Conservation (phyloP, 164 flowering plant genomes). For the Houttuynia cordata region DNA sequence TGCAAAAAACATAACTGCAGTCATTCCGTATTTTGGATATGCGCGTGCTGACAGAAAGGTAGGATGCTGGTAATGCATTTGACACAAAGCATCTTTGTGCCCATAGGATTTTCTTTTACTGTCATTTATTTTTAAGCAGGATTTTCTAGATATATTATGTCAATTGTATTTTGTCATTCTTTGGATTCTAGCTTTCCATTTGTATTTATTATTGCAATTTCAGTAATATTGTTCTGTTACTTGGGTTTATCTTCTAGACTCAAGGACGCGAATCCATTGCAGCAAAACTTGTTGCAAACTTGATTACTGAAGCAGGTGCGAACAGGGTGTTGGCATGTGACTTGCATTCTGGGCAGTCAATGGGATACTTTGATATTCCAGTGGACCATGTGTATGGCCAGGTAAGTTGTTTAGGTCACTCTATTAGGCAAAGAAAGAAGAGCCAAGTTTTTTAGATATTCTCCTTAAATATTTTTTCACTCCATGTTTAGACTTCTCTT, state of each 20-base stretch:
- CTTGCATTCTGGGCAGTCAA: constrained; percentile 98
- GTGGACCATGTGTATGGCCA: constrained; percentile 96
- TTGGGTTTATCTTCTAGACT: constrained; percentile 37
- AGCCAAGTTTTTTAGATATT: too few relatives aligned
- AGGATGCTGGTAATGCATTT: not conserved
- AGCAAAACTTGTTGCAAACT: constrained; percentile 93
- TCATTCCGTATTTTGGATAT: constrained; percentile 98
- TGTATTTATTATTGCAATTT: not conserved
- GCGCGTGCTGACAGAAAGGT: constrained; percentile 99
- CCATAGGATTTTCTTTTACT: not conserved
- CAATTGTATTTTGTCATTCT: too few relatives aligned
- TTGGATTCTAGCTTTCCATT: not conserved
- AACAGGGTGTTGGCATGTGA: constrained; percentile 96
- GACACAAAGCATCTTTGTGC: too few relatives aligned
- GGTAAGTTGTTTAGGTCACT: constrained; percentile 24
- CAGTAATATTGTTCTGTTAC: not conserved
- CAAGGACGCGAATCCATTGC: constrained; percentile 99
- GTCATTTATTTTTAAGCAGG: not conserved
- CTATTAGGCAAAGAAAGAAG: not conserved
- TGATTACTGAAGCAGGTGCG: constrained; percentile 97
- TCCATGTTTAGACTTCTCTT: not conserved
- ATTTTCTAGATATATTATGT: not conserved
- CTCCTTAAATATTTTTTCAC: too few relatives aligned
- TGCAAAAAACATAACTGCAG: constrained; percentile 93
- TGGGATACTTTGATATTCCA: constrained; percentile 98